These are phyloP conservation scores for Sphagnum tenellum DNA, from an alignment of 225 moss, liverwort and hornwort species.

Conservation along the genomic window DNA sequence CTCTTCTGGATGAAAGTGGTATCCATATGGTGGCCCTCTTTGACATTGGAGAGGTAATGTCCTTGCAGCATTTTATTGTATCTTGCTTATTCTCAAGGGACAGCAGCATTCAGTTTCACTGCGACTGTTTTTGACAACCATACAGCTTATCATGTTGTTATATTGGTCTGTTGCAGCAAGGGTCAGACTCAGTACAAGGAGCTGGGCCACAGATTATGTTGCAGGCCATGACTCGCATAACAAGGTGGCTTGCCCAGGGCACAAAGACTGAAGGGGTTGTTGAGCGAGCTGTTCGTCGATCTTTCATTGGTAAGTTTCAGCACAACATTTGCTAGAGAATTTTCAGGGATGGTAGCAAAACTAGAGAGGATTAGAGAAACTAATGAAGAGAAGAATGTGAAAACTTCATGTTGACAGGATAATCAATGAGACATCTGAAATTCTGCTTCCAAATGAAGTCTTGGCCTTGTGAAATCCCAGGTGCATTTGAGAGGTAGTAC, in stretches of 20 bases:
- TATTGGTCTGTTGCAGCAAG: conserved; percentile 25
- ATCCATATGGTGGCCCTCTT: conserved; percentile 74
- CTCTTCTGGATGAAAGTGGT: conserved; percentile 55
- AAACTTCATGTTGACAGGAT: no score
- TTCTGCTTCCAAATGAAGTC: no score
- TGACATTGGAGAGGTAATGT: conserved; percentile 68
- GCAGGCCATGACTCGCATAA: conserved; percentile 73
- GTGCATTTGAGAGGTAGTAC: no score
- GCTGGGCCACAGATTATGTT: conserved; percentile 64
- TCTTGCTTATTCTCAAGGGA: no score
- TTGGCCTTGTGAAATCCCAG: no score
- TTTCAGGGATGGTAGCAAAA: background rate
- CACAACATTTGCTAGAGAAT: background rate
- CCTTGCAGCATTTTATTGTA: no score
- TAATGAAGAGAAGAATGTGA: background rate
- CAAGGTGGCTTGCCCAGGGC: conserved; percentile 57
- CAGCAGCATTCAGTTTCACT: no score
- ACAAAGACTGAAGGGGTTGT: conserved; percentile 66
- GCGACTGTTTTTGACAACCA: no score
- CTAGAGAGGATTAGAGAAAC: background rate
- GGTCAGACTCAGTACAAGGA: conserved; percentile 67
- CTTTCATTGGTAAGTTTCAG: conserved; percentile 45
- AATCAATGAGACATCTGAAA: no score
- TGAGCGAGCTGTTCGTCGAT: conserved; percentile 69
- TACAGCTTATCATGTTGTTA: no score